These are phyloP conservation scores for Pythium rishiriense DNA, from an alignment of 352 stramenopile genomes.

Conservation along the genomic window DNA sequence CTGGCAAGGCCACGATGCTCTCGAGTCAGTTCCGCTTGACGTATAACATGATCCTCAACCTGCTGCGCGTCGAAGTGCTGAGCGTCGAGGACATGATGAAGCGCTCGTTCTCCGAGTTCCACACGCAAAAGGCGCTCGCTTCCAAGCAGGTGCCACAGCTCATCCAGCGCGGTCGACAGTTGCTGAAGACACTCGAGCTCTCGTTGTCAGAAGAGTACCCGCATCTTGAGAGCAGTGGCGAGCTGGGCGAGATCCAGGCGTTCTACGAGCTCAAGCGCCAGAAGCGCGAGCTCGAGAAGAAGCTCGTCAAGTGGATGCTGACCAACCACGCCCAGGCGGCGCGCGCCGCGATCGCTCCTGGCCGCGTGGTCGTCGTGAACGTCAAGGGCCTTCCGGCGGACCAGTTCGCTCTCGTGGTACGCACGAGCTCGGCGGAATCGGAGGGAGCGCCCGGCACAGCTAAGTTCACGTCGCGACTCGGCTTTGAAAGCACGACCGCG, in stretches of 20 bases:
- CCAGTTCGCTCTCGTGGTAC: slow-evolving; percentile 62
- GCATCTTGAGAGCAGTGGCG: slow-evolving; percentile 55
- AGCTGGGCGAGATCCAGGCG: slow-evolving; percentile 60
- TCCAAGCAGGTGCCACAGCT: slow-evolving; percentile 78
- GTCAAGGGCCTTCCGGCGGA: slow-evolving; percentile 63
- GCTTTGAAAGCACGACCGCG: slow-evolving; percentile 38
- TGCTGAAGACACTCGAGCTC: slow-evolving; percentile 52
- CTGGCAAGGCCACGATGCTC: slow-evolving; percentile 93
- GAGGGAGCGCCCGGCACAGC: slow-evolving; percentile 20
- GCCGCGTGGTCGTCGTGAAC: slow-evolving; percentile 60
- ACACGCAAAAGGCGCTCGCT: slow-evolving; percentile 87
- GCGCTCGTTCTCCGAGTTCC: slow-evolving; percentile 96
- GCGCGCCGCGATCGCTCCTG: slow-evolving; percentile 61
- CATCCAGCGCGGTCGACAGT: slow-evolving; percentile 59
- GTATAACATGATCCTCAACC: slow-evolving; percentile 99
- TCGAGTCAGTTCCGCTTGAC: slow-evolving; percentile 97
- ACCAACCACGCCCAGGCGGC: slow-evolving; percentile 64
- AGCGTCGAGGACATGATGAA: slow-evolving; percentile 97
- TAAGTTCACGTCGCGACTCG: slow-evolving; percentile 40
- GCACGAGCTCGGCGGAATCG: slow-evolving; percentile 36
- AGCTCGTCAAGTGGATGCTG: slow-evolving; percentile 70
- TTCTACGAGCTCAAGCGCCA: slow-evolving; percentile 71
- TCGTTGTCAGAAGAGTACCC: slow-evolving; percentile 62
- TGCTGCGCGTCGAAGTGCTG: slow-evolving; percentile 90
- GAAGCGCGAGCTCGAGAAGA: slow-evolving; percentile 73